These are phyloP conservation scores for Sideroxylon spinosum DNA, from an alignment of 179 eudicot genomes.

Conservation along the genomic window DNA sequence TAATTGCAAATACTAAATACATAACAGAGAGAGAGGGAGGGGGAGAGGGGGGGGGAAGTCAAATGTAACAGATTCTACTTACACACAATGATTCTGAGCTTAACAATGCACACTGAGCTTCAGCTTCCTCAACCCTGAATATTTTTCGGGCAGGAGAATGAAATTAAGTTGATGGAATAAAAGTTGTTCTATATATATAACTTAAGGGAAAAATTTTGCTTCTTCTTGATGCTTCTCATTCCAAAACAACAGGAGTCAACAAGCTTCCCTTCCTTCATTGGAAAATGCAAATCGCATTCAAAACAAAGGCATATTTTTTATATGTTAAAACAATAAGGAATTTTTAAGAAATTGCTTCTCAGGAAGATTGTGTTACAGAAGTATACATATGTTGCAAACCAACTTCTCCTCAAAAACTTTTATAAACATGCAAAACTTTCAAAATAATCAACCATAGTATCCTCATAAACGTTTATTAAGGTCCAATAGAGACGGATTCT, in stretches of 20 bases:
- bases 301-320: neutral
- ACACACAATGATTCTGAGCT: constrained; percentile 82
- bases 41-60: neutral
- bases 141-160: neutral
- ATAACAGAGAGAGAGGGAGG: too few species aligned
- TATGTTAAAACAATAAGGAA: neutral
- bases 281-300: neutral
- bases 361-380: neutral
- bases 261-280: neutral
- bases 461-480: too few species aligned
- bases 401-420: neutral
- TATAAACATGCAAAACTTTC: neutral
- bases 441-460: neutral
- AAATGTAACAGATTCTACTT: constrained; percentile 30
- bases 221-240: neutral
- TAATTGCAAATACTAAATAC: neutral
- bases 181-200: neutral
- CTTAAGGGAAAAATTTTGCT: neutral
- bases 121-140: constrained; percentile 89
- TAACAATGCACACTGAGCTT: constrained; percentile 91
- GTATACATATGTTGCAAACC: neutral
- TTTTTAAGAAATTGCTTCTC: neutral
- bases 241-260: neutral
- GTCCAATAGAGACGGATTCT: too few species aligned
- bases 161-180: constrained; percentile 2